Evolutionary conservation across 1,284 basidiomycete species (phyloP), one percentile per base, ranked within the genome.

Genomic region (Marasmius fiardii): DNA sequence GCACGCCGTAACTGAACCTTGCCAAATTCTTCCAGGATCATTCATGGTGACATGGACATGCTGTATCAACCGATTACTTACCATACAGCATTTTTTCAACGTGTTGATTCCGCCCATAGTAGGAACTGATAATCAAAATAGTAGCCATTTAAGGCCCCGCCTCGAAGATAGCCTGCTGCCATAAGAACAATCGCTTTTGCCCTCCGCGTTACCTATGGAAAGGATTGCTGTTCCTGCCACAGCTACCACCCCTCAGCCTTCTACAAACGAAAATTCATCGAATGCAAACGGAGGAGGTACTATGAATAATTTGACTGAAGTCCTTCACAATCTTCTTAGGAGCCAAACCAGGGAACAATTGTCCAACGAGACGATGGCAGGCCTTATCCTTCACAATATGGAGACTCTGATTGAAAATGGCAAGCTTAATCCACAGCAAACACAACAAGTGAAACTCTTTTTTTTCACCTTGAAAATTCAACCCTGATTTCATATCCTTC

Each of bases 331-430:
- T 59, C 78, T 85, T 16, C 81, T 87, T 67, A 86, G 85, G 66
- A 71, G 63, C 23, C 82, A 84, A 56, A 82, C 79, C 16, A 85
- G 85, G 45, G 85, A 85, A 53, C 70, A 74, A 28, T 70, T 83
- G 51, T 72, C 80, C 11, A 77, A 80, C 54, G 82, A 86, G 60
- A 77, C 76, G 58, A 81, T 88, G 62, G 83, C 85, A 0, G 76
- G 80, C 57, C 73, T 88, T 14, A 77, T 88, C 43, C 68, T 83
- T 10, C 69, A 63, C 68, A 87, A 71, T 71, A 86, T 68, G 80
- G 75, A 62, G 67, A 85, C 65, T 53, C 74, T 88, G n/a, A 82
- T 83, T n/a, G 82, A 83, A 60, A 82, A 86, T 61, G 85, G 85
- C 26, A 85, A 85, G 67, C 76, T 86, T 16, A 78, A 71, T 23